Conservation (phyloP, 2,329 filamentous ascomycete genomes). For the Diaporthe ampelina region DNA sequence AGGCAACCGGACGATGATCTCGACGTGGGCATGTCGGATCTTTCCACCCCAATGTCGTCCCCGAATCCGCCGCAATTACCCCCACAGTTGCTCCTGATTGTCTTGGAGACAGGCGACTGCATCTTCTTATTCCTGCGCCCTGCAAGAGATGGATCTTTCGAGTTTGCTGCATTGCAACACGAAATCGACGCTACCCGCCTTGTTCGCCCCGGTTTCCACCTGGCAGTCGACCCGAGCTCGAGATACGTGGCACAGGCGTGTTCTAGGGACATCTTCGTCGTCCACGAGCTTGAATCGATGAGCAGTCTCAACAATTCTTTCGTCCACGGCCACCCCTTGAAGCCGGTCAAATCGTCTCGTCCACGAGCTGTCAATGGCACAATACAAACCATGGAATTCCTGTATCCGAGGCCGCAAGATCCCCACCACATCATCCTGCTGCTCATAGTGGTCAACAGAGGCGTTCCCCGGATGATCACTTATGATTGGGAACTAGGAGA, state of each 20-base stretch:
- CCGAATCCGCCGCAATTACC: conserved; percentile 61
- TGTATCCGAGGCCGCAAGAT: conserved; percentile 78
- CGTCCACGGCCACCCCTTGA: conserved; percentile 58
- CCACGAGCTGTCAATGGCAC: conserved; percentile 72
- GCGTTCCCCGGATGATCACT: conserved; percentile 65
- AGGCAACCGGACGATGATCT: conserved; percentile 56
- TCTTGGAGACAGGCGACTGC: conserved; percentile 79
- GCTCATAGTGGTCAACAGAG: conserved; percentile 67
- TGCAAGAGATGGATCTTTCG: conserved; percentile 59
- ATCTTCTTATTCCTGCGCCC: conserved; percentile 80
- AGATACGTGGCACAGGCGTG: conserved; percentile 78
- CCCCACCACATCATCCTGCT: conserved; percentile 82
- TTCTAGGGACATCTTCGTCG: conserved; percentile 76
- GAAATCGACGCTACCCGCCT: conserved; percentile 58
- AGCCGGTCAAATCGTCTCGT: conserved; percentile 68
- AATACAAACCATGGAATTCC: conserved; percentile 90
- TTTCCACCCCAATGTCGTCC: conserved; percentile 39
- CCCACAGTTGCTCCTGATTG: conserved; percentile 84
- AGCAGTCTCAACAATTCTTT: conserved; percentile 65
- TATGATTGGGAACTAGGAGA: conserved; percentile 73
- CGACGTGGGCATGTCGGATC: conserved; percentile 52
- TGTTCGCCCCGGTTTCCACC: conserved; percentile 72
- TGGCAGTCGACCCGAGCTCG: conserved; percentile 84
- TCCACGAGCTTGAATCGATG: conserved; percentile 78
- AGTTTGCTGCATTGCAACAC: conserved; percentile 67